Evolutionary conservation across 768 basidiomycete genomes (phyloP), one percentile per base, ranked within the genome.

Genomic region (Trametes gibbosa): DNA sequence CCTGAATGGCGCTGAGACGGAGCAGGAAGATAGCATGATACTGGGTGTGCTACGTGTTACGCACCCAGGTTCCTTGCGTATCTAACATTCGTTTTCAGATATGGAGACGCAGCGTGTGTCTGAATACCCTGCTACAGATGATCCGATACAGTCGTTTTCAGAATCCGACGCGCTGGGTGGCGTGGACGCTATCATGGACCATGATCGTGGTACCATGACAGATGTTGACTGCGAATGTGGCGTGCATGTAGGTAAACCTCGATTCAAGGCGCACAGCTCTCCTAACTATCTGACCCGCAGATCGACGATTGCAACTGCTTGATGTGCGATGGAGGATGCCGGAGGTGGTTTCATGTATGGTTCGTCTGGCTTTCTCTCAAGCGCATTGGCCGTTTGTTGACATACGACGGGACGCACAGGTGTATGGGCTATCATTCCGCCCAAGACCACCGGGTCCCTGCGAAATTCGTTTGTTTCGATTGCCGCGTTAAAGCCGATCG

Each of bases 321-420:
- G 56, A 78, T 82, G 55, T 93, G 90, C 66, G 89, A 92, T 59
- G 85, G 84, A 9, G 82, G 78, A n/a, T 92, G 91, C 70, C 76
- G 76, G 17, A 80, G 75, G 57, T 91, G 89, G 89, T 87, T 81
- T 68, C 91, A 93, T 69, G 65, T 84, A 42, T 93, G 90, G 90
- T 90, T 54, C 53, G 81, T 68, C 57, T 27, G 10, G 3, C 34
- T 8, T 19, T 50, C 50, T 8, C 8, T 29, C n/a, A 21, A 21
- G 21, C 29, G 9, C 14, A 29, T 17, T 9, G 2, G 45, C 3
- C 29, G 3, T 41, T 41, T 12, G 27, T 25, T 51, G 21, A 49
- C 12, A 2, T 32, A n/a, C 17, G 53, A 46, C 34, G 19, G 14
- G 50, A 12, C 25, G 53, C 13, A 7, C 46, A 85, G 84, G 84